These are phyloP conservation scores for Athelia sp. DNA, from an alignment of 1,284 basidiomycete species.

Conservation along the genomic window DNA sequence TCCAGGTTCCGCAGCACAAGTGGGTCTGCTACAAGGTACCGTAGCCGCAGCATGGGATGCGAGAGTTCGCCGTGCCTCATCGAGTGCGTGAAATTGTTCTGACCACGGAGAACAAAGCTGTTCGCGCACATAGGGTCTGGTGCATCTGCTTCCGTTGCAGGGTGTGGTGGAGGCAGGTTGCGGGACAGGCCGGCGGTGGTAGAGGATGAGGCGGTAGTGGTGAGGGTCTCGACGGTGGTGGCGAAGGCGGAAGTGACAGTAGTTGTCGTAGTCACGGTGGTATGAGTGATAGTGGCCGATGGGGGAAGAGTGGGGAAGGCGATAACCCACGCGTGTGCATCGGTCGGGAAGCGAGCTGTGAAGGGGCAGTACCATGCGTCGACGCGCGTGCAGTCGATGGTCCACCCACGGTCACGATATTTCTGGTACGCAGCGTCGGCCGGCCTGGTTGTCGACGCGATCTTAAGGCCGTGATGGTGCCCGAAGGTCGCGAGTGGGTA, in stretches of 20 bases:
- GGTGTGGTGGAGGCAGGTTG: too few species aligned
- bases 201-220: too few species aligned
- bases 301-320: conserved; percentile 12
- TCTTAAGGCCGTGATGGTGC: conserved; percentile 13
- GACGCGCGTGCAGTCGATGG: conserved; percentile 5
- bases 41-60: too few species aligned
- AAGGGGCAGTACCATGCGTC: background rate
- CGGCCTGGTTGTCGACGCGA: conserved; percentile 3
- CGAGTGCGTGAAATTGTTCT: too few species aligned
- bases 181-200: too few species aligned
- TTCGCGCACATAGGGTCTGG: too few species aligned
- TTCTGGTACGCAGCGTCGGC: conserved; percentile 13
- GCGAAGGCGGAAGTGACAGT: conserved; percentile 13
- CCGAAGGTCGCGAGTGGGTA: conserved; percentile 25
- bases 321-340: conserved; percentile 10
- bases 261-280: conserved; percentile 10
- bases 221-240: conserved; percentile 19
- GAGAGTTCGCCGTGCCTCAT: too few species aligned
- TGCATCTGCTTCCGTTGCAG: too few species aligned
- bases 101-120: too few species aligned
- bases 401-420: conserved; percentile 20
- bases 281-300: conserved; percentile 9
- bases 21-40: too few species aligned
- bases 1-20: too few species aligned
- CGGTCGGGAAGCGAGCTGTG: conserved; percentile 8